Conservation (phyloP, 441 rosid genomes). For the Omphalea diandra region DNA sequence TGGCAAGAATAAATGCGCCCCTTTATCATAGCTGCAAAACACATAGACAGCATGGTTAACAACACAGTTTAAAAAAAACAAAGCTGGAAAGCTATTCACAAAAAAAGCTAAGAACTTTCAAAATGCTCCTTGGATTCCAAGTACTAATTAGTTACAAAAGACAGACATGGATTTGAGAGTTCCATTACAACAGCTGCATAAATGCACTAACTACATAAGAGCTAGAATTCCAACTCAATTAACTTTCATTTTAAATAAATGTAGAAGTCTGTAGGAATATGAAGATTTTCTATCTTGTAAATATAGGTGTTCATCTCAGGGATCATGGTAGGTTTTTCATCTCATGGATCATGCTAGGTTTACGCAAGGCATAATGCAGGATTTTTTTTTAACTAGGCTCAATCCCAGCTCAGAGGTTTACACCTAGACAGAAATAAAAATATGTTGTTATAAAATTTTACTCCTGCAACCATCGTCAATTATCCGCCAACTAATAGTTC, state of each 20-base stretch:
- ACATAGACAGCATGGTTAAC: constrained; percentile 15
- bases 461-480: too few species aligned
- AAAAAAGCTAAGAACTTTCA: background rate
- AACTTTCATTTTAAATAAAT: background rate
- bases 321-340: background rate
- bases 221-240: background rate
- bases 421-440: background rate
- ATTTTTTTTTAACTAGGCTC: background rate
- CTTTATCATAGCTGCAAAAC: constrained; percentile 77
- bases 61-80: background rate
- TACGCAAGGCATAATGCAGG: background rate
- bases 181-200: background rate
- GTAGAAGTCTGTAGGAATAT: background rate
- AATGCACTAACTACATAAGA: background rate
- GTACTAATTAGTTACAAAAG: background rate
- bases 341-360: background rate
- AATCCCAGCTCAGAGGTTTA: background rate
- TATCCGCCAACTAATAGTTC: too few species aligned
- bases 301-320: background rate
- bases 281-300: background rate
- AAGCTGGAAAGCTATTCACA: constrained; percentile 1
- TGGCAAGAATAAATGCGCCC: constrained; percentile 82
- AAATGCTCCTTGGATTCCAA: background rate
- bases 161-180: background rate
- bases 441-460: too few species aligned